Percentiles rank a stretch among this genome's conserved stretches.
These are phyloP conservation scores for Arabidopsis hybrid DNA, from an alignment of 441 rosid species.

Conservation along the genomic window DNA sequence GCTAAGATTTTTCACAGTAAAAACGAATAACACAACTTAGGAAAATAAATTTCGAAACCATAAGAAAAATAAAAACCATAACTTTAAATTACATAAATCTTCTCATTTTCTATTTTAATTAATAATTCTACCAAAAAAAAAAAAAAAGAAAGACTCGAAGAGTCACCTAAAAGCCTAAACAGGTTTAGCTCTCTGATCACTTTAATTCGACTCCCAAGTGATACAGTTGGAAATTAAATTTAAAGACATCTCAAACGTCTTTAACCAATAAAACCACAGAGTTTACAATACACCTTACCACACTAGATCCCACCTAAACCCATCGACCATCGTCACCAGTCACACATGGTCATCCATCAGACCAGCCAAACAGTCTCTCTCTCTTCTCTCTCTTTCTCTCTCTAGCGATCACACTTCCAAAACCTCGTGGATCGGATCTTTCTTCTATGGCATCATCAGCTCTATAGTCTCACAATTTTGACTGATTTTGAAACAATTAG, in stretches of 20 bases:
- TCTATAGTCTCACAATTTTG: slow-evolving; percentile 35
- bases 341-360: slow-evolving; percentile 46
- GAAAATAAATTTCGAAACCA: too few species aligned
- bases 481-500: slow-evolving; percentile 41
- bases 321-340: slow-evolving; percentile 30
- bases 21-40: too few species aligned
- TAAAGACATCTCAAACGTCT: slow-evolving; percentile 45
- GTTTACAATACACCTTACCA: slow-evolving; percentile 43
- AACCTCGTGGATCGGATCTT: slow-evolving; percentile 76
- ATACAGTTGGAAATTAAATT: slow-evolving; percentile 25
- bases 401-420: slow-evolving; percentile 54
- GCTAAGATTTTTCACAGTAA: too few species aligned
- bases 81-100: too few species aligned
- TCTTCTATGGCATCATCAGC: slow-evolving; percentile 32
- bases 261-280: slow-evolving; percentile 2
- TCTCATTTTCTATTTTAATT: too few species aligned
- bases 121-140: too few species aligned
- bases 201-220: slow-evolving; percentile 33
- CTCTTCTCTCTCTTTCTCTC: slow-evolving; percentile 30
- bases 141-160: slow-evolving; percentile 14
- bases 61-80: too few species aligned
- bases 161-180: background rate
- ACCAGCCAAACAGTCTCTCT: slow-evolving; percentile 40
- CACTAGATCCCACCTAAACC: slow-evolving; percentile 39
- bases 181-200: slow-evolving; percentile 11